Evolutionary conservation across 2,329 filamentous ascomycete species (phyloP).

Genomic region (Colletotrichum eleusines): DNA sequence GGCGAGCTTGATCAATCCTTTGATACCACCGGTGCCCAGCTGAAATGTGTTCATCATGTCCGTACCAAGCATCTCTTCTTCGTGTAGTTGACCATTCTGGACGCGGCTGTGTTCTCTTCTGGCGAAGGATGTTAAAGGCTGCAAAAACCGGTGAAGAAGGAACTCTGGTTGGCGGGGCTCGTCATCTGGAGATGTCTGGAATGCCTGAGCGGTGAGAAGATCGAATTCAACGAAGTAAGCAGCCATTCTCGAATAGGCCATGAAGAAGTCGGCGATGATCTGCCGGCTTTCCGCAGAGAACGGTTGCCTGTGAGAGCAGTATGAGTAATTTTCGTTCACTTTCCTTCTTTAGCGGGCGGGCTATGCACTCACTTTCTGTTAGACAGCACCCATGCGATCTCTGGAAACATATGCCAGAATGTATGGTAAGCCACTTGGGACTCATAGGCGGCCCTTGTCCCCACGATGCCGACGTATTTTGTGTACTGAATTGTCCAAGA

Average conservation of each 20-base stretch:
- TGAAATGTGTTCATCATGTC: constrained; percentile 60
- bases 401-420: constrained; percentile 67
- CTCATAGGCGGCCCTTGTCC: constrained; percentile 53
- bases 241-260: constrained; percentile 61
- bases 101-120: constrained; percentile 43
- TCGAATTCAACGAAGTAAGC: constrained; percentile 67
- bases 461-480: constrained; percentile 52
- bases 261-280: constrained; percentile 53
- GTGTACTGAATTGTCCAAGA: constrained; percentile 66
- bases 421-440: constrained; percentile 58
- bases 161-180: constrained; percentile 54
- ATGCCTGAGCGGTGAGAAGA: constrained; percentile 46
- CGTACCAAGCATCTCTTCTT: constrained; percentile 48
- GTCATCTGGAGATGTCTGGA: constrained; percentile 42
- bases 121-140: constrained; percentile 54
- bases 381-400: constrained; percentile 58
- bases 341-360: too few species aligned
- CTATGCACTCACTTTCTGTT: constrained; percentile 39
- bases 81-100: constrained; percentile 19
- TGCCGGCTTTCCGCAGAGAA: constrained; percentile 43
- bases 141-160: constrained; percentile 60
- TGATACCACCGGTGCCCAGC: constrained; percentile 56
- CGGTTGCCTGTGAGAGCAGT: constrained; percentile 13
- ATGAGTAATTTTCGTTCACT: not conserved
- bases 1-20: constrained; percentile 57